phyloP scores from a whole-genome alignment of 495 filamentous ascomycete species.

The Aspergillus kassunensis region DNA sequence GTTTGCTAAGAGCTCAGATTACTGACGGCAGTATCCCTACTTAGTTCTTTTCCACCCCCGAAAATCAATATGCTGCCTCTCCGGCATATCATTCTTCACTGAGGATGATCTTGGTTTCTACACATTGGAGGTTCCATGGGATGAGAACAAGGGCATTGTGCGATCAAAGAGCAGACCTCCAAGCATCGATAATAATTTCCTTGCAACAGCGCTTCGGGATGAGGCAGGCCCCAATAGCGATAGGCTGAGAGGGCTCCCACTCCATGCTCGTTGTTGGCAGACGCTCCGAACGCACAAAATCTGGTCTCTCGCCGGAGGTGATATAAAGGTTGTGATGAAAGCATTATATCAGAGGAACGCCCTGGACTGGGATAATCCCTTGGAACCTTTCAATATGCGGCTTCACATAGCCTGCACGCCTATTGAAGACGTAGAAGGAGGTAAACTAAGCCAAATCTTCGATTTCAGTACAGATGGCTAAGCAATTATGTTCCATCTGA shows the following conservation, averaged over 20 bases:
- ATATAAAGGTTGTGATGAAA: neutral
- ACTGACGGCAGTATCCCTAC: neutral
- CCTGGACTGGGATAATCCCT: neutral
- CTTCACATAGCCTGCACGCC: too few relatives aligned
- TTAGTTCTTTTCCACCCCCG: conserved; percentile 1
- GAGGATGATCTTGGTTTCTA: neutral
- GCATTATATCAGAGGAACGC: conserved; percentile 1
- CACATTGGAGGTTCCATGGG: conserved; percentile 3
- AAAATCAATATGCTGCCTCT: neutral
- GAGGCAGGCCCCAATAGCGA: neutral
- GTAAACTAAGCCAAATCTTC: too few relatives aligned
- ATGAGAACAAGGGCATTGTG: conserved; percentile 3
- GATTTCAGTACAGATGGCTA: neutral
- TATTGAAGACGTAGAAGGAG: too few relatives aligned
- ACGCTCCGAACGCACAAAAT: neutral
- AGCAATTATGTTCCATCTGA: neutral
- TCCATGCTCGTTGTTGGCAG: conserved; percentile 6
- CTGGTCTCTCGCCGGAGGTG: neutral
- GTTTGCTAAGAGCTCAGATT: too few relatives aligned
- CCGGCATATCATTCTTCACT: neutral
- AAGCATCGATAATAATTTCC: neutral
- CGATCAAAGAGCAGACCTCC: neutral
- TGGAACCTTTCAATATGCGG: neutral
- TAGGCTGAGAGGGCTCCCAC: neutral
- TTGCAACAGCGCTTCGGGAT: conserved; percentile 1